A percentile compares a stretch with the other conserved stretches of the same genome.
Evolutionary conservation across 2,329 filamentous ascomycete species (phyloP).

Genomic region (Talaromyces pinophilus): DNA sequence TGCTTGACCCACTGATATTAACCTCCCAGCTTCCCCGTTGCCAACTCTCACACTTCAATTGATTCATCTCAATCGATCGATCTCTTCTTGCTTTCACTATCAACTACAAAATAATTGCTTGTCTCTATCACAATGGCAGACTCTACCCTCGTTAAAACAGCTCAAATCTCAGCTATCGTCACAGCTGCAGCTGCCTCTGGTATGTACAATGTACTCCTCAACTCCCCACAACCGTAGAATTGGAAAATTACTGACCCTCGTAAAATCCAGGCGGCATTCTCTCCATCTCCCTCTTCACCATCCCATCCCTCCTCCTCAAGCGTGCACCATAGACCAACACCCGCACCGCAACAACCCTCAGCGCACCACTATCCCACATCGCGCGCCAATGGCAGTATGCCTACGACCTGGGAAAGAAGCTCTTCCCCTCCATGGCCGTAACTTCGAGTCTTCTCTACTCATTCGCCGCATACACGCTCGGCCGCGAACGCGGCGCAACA

Average conservation of each 20-base stretch:
- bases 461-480: conserved; percentile 38
- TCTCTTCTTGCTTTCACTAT: background rate
- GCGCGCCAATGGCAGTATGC: conserved; percentile 34
- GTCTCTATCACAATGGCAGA: conserved; percentile 19
- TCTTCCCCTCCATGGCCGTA: conserved; percentile 54
- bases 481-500: conserved; percentile 15
- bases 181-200: conserved; percentile 22
- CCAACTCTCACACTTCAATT: background rate
- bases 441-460: conserved; percentile 56
- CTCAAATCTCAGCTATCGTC: conserved; percentile 23
- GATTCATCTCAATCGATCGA: background rate
- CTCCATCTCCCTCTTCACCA: conserved; percentile 29
- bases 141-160: conserved; percentile 18
- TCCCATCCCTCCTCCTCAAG: conserved; percentile 32
- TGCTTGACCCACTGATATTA: background rate
- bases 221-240: background rate
- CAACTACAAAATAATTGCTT: background rate
- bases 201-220: conserved; percentile 8
- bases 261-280: conserved; percentile 31
- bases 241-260: background rate
- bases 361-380: conserved; percentile 29
- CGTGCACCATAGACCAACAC: conserved; percentile 3
- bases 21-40: too few relatives aligned
- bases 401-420: conserved; percentile 55
- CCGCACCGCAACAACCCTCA: conserved; percentile 16